Base-by-base conservation (phyloP, 2,329 filamentous ascomycete genomes). In the Xylariaceae sp. region DNA sequence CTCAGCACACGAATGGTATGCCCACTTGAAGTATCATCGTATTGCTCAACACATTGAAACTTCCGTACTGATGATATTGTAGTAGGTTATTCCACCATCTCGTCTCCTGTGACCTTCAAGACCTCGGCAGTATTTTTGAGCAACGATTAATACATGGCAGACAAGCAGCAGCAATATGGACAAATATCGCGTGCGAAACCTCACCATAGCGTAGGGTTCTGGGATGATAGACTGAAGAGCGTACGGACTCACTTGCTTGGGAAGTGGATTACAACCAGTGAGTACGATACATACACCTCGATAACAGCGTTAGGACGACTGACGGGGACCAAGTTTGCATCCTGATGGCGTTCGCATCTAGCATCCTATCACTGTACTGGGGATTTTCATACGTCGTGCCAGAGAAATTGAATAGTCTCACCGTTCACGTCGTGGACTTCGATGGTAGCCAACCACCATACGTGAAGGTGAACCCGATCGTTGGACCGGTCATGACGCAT, bases 391-490 rank as follows among this genome's bases (percentile, higher is more conserved):
- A 71, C 58, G 59, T 71, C 12, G 71, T 77, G 0, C 70, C 81
- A 11, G 57, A 68, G 40, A 81, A 78, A 45, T 65, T 77, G 15
- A 67, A 66, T 2, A 65, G 68, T 0, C 63, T 86, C 7, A 71
- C 70, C 3, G 71, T 86, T 9, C 76, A 78, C 52, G 75, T 85
- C 2, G 82, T 86, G 27, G 80, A 85, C 61, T 84, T 86, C 55
- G 83, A 87, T 60, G 77, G 76, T 4, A 71, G 73, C 41, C 61
- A 72, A 3, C 68, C 75, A 1, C 80, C 80, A 1, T 83, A 78
- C 54, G 70, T 69, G 33, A 66, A 68, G 4, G 69, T 70, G 14
- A 61, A 69, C 15, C 74, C 81, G 0, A 58, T 85, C 2, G 72
- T 86, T n/a, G 82, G 82, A 1, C 80, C 79, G 0, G 65, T 71